Evolutionary conservation across 2,329 filamentous ascomycete genomes (phyloP), one percentile per base, ranked within the genome.

Genomic region (Colletotrichum tropicicola): DNA sequence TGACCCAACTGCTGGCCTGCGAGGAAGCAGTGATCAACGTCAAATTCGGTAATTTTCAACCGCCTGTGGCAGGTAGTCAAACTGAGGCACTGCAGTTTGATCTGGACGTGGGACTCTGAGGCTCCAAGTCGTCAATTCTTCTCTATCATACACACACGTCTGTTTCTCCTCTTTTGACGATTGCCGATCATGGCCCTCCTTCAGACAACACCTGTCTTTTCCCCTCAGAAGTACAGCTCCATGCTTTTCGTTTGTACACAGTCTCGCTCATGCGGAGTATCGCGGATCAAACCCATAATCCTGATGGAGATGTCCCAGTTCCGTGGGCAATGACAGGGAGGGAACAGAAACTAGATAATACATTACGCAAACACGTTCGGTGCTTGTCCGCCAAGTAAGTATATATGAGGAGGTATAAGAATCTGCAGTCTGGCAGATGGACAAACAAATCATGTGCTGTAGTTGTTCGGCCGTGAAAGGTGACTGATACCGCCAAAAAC

Each of bases 51-150:
- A n/a, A n/a, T n/a, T n/a, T n/a, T n/a, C n/a, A n/a, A n/a, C n/a
- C n/a, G n/a, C n/a, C n/a, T n/a, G n/a, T n/a, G n/a, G n/a, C n/a
- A n/a, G n/a, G n/a, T n/a, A n/a, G n/a, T n/a, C n/a, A n/a, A n/a
- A n/a, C n/a, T n/a, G n/a, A n/a, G n/a, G n/a, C n/a, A n/a, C n/a
- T n/a, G n/a, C n/a, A n/a, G n/a, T n/a, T n/a, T n/a, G n/a, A n/a
- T n/a, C n/a, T n/a, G n/a, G n/a, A n/a, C n/a, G n/a, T n/a, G n/a
- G n/a, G n/a, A n/a, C n/a, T n/a, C n/a, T n/a, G 32, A 35, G 32
- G 37, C 23, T 59, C 37, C 30, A 64, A 21, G 47, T 61, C 56
- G 35, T 61, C 61, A 44, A 60, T 61, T 65, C 56, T 54, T 60
- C 41, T 53, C 27, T 60, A 37, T 28, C 27, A 49, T 60, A 49